phyloP scores from a whole-genome alignment of 306 rosid genomes.

The Rosa persica region DNA sequence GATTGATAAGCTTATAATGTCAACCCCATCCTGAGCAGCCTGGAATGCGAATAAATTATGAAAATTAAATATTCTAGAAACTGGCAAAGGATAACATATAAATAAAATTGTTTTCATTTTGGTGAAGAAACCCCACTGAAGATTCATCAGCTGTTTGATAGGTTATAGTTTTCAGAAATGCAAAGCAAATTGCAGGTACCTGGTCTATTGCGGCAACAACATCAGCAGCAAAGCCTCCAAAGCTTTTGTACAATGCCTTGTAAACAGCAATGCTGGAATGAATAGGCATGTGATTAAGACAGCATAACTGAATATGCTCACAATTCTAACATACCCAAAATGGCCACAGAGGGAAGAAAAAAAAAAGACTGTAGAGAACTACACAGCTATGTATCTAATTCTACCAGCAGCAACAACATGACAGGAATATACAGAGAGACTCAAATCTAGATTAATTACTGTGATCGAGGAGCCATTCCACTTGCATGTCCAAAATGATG shows the following conservation, averaged over 20 bases:
- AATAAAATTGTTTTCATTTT: not conserved
- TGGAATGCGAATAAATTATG: conserved; percentile 25
- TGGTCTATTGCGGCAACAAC: conserved; percentile 99
- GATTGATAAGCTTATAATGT: conserved; percentile 82
- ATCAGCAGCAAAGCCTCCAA: conserved; percentile 99
- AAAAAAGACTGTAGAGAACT: not conserved
- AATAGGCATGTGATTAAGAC: conserved; percentile 28
- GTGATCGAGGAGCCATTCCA: conserved; percentile 99
- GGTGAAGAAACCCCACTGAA: not conserved
- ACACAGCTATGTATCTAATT: not conserved
- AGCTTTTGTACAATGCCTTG: conserved; percentile 94
- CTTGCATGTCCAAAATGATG: conserved; percentile 96
- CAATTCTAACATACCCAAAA: not conserved
- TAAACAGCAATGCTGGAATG: conserved; percentile 81
- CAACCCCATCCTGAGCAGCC: conserved; percentile 99
- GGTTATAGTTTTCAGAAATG: conserved; percentile 17
- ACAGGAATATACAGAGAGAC: conserved; percentile 14
- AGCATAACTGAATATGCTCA: not conserved
- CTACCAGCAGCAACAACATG: conserved; percentile 15
- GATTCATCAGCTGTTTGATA: conserved; percentile 14
- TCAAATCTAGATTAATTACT: conserved; percentile 59
- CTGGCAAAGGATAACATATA: conserved; percentile 8
- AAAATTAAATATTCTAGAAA: conserved; percentile 3
- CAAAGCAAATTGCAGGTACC: conserved; percentile 39
- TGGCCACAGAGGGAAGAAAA: not conserved